These are phyloP conservation scores for Corylus heterophylla DNA, from an alignment of 306 rosid species.

Conservation along the genomic window DNA sequence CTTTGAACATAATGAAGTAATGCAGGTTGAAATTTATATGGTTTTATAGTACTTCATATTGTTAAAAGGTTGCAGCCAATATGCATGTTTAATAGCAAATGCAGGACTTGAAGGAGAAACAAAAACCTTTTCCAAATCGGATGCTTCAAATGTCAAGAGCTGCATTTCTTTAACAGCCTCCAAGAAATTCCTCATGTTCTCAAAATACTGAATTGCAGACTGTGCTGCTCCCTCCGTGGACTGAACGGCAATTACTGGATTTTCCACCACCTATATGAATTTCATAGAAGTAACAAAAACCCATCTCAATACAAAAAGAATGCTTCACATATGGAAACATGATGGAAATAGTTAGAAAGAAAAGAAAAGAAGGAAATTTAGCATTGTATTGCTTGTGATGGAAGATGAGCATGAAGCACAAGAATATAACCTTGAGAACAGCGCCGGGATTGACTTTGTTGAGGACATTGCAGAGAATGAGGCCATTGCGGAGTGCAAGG, in stretches of 20 bases:
- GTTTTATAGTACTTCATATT: neutral
- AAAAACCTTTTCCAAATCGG: constrained; percentile 86
- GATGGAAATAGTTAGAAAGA: neutral
- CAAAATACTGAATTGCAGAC: constrained; percentile 94
- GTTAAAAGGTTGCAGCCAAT: neutral
- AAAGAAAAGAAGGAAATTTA: neutral
- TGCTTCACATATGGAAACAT: neutral
- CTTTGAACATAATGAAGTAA: neutral
- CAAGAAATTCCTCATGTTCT: constrained; percentile 91
- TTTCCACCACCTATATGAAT: constrained; percentile 72
- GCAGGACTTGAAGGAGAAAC: neutral
- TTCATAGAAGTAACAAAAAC: neutral
- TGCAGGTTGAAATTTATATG: neutral
- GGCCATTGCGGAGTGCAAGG: constrained; percentile 87
- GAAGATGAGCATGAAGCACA: neutral
- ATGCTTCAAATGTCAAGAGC: constrained; percentile 93
- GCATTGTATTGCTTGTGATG: neutral
- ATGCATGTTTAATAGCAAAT: constrained; percentile 7
- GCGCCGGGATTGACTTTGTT: constrained; percentile 95
- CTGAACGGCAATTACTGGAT: constrained; percentile 58
- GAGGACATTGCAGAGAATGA: constrained; percentile 95
- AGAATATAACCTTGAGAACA: constrained; percentile 58
- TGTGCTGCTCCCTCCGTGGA: constrained; percentile 85
- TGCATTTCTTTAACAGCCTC: constrained; percentile 85
- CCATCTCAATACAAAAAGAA: neutral